phyloP scores from a whole-genome alignment of 1,284 basidiomycete species.

The Malassezia sp. region DNA sequence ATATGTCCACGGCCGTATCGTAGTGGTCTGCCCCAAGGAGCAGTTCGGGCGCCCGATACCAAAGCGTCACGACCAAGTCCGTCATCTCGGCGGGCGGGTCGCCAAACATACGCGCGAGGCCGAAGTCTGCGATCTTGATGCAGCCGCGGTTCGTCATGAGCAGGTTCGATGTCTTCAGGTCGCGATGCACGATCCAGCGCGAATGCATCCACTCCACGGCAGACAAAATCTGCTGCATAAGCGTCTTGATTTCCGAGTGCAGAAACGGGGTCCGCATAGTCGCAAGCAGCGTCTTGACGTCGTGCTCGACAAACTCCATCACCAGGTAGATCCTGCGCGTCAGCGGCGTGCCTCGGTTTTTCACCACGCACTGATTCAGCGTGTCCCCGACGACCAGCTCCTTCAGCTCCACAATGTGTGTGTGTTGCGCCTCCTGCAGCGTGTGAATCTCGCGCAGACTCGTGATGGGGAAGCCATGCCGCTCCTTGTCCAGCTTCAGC shows the following conservation, averaged over 20 bases:
- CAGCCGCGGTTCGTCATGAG: slow-evolving; percentile 97
- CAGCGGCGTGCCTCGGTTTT: too few relatives aligned
- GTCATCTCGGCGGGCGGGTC: slow-evolving; percentile 90
- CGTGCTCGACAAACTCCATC: slow-evolving; percentile 99
- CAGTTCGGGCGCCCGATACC: slow-evolving; percentile 61
- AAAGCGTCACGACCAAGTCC: slow-evolving; percentile 90
- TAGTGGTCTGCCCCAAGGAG: slow-evolving; percentile 25
- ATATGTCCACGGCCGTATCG: slow-evolving; percentile 39
- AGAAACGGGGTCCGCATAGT: slow-evolving; percentile 89
- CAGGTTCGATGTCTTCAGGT: slow-evolving; percentile 92
- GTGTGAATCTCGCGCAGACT: slow-evolving; percentile 87
- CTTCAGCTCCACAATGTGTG: slow-evolving; percentile 85
- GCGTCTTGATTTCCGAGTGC: slow-evolving; percentile 93
- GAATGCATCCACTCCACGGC: slow-evolving; percentile 83
- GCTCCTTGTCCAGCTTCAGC: slow-evolving; percentile 93
- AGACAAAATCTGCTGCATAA: slow-evolving; percentile 84
- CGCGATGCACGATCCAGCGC: slow-evolving; percentile 94
- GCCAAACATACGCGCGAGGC: slow-evolving; percentile 83
- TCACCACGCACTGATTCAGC: slow-evolving; percentile 86
- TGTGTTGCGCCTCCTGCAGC: slow-evolving; percentile 65
- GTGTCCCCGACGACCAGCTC: slow-evolving; percentile 99
- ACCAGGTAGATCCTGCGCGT: slow-evolving; percentile 98
- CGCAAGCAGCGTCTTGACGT: slow-evolving; percentile 78
- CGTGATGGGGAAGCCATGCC: slow-evolving; percentile 95
- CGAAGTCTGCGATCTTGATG: slow-evolving; percentile 98